A percentile compares a stretch with the other conserved stretches of the same genome.
phyloP scores from a whole-genome alignment of 106 monocot genomes.

The Acorus gramineus region DNA sequence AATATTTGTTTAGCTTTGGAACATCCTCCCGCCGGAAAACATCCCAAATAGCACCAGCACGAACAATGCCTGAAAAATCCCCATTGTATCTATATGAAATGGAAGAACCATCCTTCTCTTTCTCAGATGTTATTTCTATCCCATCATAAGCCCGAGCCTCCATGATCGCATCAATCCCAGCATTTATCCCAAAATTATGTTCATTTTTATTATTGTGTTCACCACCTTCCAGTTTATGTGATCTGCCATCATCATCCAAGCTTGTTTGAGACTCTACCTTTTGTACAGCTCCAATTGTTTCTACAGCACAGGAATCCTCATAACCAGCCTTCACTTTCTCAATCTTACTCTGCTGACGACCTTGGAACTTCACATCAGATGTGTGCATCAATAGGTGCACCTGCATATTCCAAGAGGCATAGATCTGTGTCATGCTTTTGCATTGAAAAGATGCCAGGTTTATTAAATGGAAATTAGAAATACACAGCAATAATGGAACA shows the following conservation, averaged over 20 bases:
- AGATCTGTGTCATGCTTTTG: too few species aligned
- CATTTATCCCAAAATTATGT: neutral
- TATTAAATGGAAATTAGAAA: too few species aligned
- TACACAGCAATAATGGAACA: too few species aligned
- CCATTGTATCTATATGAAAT: neutral
- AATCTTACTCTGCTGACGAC: slow-evolving; percentile 5
- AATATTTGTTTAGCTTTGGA: slow-evolving; percentile 75
- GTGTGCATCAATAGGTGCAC: slow-evolving; percentile 78
- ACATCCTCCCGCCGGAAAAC: slow-evolving; percentile 83
- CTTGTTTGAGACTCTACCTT: neutral
- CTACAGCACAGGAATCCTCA: slow-evolving; percentile 10
- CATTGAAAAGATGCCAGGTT: too few species aligned
- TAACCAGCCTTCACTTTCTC: slow-evolving; percentile 9
- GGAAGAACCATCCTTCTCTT: slow-evolving; percentile 9
- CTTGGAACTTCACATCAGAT: slow-evolving; percentile 21
- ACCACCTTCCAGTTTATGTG: slow-evolving; percentile 4
- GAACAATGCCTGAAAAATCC: slow-evolving; percentile 13
- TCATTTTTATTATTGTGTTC: slow-evolving; percentile 10
- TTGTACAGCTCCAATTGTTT: neutral
- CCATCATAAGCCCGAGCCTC: slow-evolving; percentile 12
- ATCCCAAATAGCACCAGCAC: slow-evolving; percentile 75
- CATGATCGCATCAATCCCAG: slow-evolving; percentile 3
- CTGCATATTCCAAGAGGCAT: slow-evolving; percentile 8
- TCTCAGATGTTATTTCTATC: slow-evolving; percentile 7
- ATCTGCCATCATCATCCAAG: slow-evolving; percentile 1